phyloP scores from a whole-genome alignment of 192 early-diverging fungal species.

The Backusella mclennaniae region DNA sequence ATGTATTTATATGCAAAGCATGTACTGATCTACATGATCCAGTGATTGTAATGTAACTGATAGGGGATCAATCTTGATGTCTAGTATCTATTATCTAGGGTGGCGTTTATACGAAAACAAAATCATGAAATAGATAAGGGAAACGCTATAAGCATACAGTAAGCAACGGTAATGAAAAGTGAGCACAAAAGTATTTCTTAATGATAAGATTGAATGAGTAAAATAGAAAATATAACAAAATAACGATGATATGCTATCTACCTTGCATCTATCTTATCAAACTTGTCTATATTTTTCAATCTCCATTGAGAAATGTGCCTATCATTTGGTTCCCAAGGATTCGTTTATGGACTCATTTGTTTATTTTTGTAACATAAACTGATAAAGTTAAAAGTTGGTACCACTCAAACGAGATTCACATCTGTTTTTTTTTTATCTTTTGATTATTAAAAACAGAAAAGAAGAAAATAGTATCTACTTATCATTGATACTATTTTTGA shows the following conservation, averaged over 20 bases:
- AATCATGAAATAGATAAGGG: background rate
- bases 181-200: background rate
- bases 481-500: background rate
- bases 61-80: background rate
- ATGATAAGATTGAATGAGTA: background rate
- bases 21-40: background rate
- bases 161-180: background rate
- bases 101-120: background rate
- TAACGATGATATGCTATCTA: background rate
- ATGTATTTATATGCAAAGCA: background rate
- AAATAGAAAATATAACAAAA: background rate
- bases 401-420: background rate
- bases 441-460: background rate
- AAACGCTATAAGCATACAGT: background rate
- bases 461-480: background rate
- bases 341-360: background rate
- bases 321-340: background rate
- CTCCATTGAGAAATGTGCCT: background rate
- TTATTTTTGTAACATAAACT: background rate
- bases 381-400: background rate
- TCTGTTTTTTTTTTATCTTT: background rate
- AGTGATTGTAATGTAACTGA: background rate
- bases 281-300: background rate
- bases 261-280: slow-evolving; percentile 2
- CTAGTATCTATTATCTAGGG: background rate